Percentiles rank a stretch among this genome's conserved stretches.
phyloP scores from a whole-genome alignment of 352 stramenopile genomes.

The Plasmopara halstedii region DNA sequence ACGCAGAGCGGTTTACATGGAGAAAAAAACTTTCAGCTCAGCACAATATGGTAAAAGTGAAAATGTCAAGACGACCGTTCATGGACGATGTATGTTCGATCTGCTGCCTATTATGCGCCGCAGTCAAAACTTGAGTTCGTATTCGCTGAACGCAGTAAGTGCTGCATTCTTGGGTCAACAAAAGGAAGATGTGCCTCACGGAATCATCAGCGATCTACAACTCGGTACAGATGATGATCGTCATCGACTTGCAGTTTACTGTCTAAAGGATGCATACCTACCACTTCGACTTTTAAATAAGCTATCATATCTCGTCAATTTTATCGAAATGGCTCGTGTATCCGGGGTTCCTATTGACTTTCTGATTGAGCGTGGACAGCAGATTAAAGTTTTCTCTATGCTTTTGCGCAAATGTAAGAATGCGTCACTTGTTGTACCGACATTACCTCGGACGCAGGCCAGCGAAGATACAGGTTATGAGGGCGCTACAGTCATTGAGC shows the following conservation, averaged over 20 bases:
- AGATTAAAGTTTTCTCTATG: constrained; percentile 99
- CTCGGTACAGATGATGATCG: constrained; percentile 96
- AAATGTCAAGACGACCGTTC: constrained; percentile 97
- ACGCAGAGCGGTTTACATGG: constrained; percentile 79
- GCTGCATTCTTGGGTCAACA: constrained; percentile 96
- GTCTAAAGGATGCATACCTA: constrained; percentile 98
- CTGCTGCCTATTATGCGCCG: constrained; percentile 99
- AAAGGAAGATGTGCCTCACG: constrained; percentile 99
- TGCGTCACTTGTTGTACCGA: constrained; percentile 94
- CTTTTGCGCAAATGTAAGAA: constrained; percentile 95
- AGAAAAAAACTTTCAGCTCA: constrained; percentile 97
- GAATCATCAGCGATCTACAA: constrained; percentile 95
- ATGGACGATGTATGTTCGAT: constrained; percentile 98
- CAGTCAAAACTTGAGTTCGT: constrained; percentile 98
- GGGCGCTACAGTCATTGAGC: constrained; percentile 98
- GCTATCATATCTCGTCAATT: constrained; percentile 98
- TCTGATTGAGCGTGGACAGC: constrained; percentile 96
- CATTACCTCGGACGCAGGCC: constrained; percentile 84
- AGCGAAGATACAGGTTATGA: constrained; percentile 91
- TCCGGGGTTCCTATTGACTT: constrained; percentile 97
- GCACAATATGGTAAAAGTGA: constrained; percentile 96
- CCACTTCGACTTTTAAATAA: constrained; percentile 97
- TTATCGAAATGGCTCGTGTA: constrained; percentile 99
- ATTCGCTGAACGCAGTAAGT: constrained; percentile 99
- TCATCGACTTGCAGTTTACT: constrained; percentile 98